Base-by-base conservation (phyloP, 2,329 filamentous ascomycete species). In the Exophiala spinifera region DNA sequence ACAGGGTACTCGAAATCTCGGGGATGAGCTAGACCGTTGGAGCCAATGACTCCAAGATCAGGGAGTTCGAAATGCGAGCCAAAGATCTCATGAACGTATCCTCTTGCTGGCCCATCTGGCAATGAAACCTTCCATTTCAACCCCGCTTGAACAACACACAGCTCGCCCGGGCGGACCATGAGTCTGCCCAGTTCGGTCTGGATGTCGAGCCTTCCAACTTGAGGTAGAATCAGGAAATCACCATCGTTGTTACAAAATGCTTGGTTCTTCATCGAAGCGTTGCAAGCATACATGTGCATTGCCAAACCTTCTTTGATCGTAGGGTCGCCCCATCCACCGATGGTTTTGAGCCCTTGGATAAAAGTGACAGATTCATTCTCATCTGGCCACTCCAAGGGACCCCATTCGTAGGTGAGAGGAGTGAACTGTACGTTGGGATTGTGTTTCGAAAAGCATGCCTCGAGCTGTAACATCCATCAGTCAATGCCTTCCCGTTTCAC, bases 151-250 rank as follows among this genome's bases (percentile, higher is more conserved):
- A 88, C 82, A 13, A 87, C 79, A 46, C 76, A 79, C 19, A 88
- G 80, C 65, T 88, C 85, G 13, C 83, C 83, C 0, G 84, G 84
- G 2, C 83, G 81, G 4, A 87, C 82, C 48, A 83, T 77, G 0
- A 87, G 65, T 21, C 76, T 76, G 5, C 85, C 85, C n/a, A 87
- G 78, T 64, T 88, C 85, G 1, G 85, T 87, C 64, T 85, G 83
- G 43, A 87, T 83, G 60, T 87, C 80, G 1, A 88, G 73, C 0
- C 78, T 73, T 8, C 85, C 85, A 60, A 84, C 78, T 56, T 87
- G 84, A 0, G 80, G 82, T 2, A 87, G 75, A 42, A 88, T 84
- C 47, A 87, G 71, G 58, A 86, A 78, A 65, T 88, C 84, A 11
- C 85, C 85, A 56, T 88, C 85, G 1, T 82, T 81, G 46, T 77